Conservation (phyloP, 768 basidiomycete species). For the Sistotremastrum niveocremeum region DNA sequence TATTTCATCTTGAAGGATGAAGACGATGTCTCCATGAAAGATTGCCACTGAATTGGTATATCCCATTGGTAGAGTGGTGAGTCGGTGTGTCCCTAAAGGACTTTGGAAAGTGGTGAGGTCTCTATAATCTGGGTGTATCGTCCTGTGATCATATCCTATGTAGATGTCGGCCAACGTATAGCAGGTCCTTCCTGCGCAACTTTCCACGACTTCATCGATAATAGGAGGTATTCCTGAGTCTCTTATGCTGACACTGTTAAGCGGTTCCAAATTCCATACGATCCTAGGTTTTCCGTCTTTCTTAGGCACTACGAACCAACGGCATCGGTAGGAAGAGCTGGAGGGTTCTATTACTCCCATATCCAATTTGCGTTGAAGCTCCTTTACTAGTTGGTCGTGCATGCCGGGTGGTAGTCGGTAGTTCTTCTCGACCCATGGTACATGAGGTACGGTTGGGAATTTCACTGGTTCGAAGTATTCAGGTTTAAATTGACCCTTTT, state of each 20-base stretch:
- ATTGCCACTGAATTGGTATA: constrained; percentile 27
- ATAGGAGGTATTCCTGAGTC: constrained; percentile 22
- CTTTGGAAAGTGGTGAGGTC: constrained; percentile 30
- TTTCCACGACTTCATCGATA: constrained; percentile 19
- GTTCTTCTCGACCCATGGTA: constrained; percentile 16
- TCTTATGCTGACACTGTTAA: constrained; percentile 24
- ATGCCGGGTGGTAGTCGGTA: constrained; percentile 13
- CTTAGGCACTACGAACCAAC: constrained; percentile 27
- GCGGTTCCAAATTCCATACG: constrained; percentile 14
- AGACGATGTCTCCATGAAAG: constrained; percentile 25
- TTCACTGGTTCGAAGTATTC: constrained; percentile 17
- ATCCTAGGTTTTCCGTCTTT: constrained; percentile 11
- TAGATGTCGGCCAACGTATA: constrained; percentile 17
- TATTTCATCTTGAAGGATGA: constrained; percentile 27
- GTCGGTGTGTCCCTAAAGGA: constrained; percentile 18
- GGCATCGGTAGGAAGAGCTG: constrained; percentile 23
- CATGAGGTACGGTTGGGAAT: constrained; percentile 20
- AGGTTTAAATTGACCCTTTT: constrained; percentile 20
- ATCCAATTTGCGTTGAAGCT: constrained; percentile 22
- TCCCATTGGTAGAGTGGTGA: constrained; percentile 26
- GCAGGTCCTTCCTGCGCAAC: constrained; percentile 20
- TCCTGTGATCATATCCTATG: constrained; percentile 22
- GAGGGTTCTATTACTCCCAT: constrained; percentile 28
- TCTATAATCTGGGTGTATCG: constrained; percentile 15
- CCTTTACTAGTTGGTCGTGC: constrained; percentile 16